Percentiles rank a stretch among this genome's conserved stretches.
phyloP scores from a whole-genome alignment of 2,329 filamentous ascomycete genomes.

The Phyllosticta paracitricarpa region DNA sequence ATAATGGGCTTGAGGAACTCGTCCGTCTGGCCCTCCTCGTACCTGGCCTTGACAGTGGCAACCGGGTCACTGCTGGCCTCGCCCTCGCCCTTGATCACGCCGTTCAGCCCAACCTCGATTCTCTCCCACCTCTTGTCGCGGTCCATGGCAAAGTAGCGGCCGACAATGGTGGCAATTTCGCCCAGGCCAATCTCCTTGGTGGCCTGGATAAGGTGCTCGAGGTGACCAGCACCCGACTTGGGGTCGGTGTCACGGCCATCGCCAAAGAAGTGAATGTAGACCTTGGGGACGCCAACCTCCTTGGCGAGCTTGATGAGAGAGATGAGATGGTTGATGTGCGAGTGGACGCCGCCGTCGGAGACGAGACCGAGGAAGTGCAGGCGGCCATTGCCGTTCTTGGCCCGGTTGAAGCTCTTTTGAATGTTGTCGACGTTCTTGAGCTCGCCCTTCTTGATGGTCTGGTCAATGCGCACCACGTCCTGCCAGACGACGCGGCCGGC shows the following conservation, averaged over 20 bases:
- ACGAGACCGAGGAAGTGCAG: slow-evolving; percentile 88
- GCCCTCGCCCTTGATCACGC: slow-evolving; percentile 74
- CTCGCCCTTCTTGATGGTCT: slow-evolving; percentile 77
- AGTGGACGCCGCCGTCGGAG: slow-evolving; percentile 92
- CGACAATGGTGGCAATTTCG: slow-evolving; percentile 84
- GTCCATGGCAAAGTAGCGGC: slow-evolving; percentile 98
- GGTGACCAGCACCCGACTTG: slow-evolving; percentile 80
- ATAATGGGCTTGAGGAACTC: slow-evolving; percentile 99
- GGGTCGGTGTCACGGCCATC: slow-evolving; percentile 97
- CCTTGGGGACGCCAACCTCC: slow-evolving; percentile 73
- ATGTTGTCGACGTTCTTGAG: slow-evolving; percentile 68
- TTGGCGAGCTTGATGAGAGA: slow-evolving; percentile 83
- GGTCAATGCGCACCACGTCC: slow-evolving; percentile 86
- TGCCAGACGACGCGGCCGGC: slow-evolving; percentile 98
- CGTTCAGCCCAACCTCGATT: slow-evolving; percentile 81
- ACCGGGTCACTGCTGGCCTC: slow-evolving; percentile 78
- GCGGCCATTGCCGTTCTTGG: slow-evolving; percentile 80
- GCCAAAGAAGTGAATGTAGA: slow-evolving; percentile 98
- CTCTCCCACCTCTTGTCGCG: slow-evolving; percentile 99
- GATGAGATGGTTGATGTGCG: slow-evolving; percentile 89
- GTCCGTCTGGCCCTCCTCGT: slow-evolving; percentile 80
- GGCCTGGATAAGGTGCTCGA: slow-evolving; percentile 74
- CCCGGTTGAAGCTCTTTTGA: slow-evolving; percentile 64
- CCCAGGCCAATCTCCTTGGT: slow-evolving; percentile 77
- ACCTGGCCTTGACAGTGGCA: slow-evolving; percentile 76